Conservation (phyloP, 2,329 filamentous ascomycete species). For the Colletotrichum australisinense region DNA sequence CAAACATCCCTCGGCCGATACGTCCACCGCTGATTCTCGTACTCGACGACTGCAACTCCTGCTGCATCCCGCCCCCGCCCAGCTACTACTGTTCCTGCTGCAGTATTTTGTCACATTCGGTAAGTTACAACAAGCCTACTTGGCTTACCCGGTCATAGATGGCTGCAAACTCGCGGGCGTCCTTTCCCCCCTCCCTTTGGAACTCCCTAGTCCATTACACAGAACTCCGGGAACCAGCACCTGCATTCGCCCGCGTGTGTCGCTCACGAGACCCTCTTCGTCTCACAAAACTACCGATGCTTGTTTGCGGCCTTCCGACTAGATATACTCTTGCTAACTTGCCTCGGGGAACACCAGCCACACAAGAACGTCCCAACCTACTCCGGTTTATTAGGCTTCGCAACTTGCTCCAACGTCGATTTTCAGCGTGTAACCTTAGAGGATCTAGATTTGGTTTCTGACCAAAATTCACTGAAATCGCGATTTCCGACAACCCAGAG, state of each 20-base stretch:
- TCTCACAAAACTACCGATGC: slow-evolving; percentile 19
- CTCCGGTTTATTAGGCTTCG: not conserved
- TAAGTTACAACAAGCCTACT: slow-evolving; percentile 28
- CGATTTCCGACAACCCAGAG: not conserved
- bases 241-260: slow-evolving; percentile 31
- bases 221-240: slow-evolving; percentile 13
- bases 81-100: not conserved
- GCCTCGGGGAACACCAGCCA: slow-evolving; percentile 11
- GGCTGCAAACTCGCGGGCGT: slow-evolving; percentile 12
- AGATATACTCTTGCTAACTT: slow-evolving; percentile 35
- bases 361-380: not conserved
- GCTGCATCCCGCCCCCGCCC: slow-evolving; percentile 16
- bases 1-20: slow-evolving; percentile 29
- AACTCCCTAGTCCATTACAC: slow-evolving; percentile 8
- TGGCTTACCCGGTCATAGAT: not conserved
- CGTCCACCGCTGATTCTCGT: not conserved
- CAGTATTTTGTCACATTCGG: slow-evolving; percentile 3
- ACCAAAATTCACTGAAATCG: not conserved
- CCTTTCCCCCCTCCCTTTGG: not conserved
- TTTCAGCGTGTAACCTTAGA: slow-evolving; percentile 15
- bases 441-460: not conserved
- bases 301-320: slow-evolving; percentile 23
- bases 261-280: slow-evolving; percentile 30
- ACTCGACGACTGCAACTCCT: slow-evolving; percentile 26
- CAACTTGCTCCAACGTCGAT: not conserved